phyloP scores from a whole-genome alignment of 352 stramenopile species.

The Phytopythium delawarense region DNA sequence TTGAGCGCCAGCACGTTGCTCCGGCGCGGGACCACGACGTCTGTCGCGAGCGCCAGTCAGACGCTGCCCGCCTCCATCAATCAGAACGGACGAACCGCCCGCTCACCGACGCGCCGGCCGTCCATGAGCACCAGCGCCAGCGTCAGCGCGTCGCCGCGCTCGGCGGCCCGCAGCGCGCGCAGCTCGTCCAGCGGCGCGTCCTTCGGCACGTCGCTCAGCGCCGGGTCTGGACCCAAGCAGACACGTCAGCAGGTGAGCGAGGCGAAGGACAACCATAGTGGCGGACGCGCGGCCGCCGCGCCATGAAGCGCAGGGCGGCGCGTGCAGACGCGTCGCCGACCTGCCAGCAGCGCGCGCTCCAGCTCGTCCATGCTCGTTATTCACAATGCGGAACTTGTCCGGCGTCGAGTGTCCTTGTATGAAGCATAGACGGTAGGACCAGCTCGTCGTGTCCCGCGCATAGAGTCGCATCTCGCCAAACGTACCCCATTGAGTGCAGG shows the following conservation, averaged over 20 bases:
- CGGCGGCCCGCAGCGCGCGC: constrained; percentile 9
- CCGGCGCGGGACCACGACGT: constrained; percentile 6
- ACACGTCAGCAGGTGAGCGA: neutral
- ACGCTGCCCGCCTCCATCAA: neutral
- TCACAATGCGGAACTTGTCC: no score
- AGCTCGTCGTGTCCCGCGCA: neutral
- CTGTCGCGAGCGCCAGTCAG: neutral
- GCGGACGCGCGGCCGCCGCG: no score
- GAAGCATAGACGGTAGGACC: no score
- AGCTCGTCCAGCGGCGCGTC: constrained; percentile 12
- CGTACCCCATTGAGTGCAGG: neutral
- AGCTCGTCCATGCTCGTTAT: constrained; percentile 7
- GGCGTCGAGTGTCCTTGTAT: neutral
- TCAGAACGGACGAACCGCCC: neutral
- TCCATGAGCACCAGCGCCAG: constrained; percentile 14
- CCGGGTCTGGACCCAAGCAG: constrained; percentile 9
- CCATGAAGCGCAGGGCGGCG: no score
- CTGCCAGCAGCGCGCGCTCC: constrained; percentile 10
- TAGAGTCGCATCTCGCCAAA: neutral
- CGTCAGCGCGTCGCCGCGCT: constrained; percentile 11
- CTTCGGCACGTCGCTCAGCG: constrained; percentile 10
- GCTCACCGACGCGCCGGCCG: constrained; percentile 9
- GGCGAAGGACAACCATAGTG: no score
- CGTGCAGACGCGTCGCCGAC: neutral
- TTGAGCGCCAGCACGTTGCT: constrained; percentile 7